phyloP scores from a whole-genome alignment of 2,329 filamentous ascomycete genomes.

The Calycina marina region DNA sequence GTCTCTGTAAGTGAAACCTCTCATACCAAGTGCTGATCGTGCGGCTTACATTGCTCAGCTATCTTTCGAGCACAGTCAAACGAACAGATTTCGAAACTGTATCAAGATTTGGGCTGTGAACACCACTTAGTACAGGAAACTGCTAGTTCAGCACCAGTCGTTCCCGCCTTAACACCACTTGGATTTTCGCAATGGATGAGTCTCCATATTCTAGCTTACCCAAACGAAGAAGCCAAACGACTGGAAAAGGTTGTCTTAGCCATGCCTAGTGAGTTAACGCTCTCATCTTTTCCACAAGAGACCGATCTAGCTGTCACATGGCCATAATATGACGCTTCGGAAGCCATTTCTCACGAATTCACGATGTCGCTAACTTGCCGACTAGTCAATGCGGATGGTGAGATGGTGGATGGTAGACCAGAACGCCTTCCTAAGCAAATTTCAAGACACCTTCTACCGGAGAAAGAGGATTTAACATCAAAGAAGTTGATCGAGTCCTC shows the following conservation, averaged over 20 bases:
- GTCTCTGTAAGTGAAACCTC: slow-evolving; percentile 46
- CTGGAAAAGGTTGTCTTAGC: slow-evolving; percentile 53
- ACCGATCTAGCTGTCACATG: no score
- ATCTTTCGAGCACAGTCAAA: slow-evolving; percentile 16
- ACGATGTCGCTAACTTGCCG: no score
- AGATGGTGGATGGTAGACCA: slow-evolving; percentile 44
- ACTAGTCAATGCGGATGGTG: no score
- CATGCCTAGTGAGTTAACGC: slow-evolving; percentile 59
- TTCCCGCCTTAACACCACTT: slow-evolving; percentile 50
- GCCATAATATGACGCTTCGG: no score
- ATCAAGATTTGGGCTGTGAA: slow-evolving; percentile 36
- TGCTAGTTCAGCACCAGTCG: slow-evolving; percentile 35
- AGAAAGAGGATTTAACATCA: slow-evolving; percentile 36
- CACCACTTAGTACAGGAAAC: slow-evolving; percentile 50
- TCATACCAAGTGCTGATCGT: no score
- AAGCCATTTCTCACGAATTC: no score
- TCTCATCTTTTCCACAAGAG: no score
- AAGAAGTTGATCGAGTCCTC: slow-evolving; percentile 46
- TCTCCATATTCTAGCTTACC: slow-evolving; percentile 58
- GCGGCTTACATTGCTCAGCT: slow-evolving; percentile 11
- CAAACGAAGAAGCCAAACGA: slow-evolving; percentile 58
- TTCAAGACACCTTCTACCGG: slow-evolving; percentile 57
- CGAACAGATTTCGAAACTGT: slow-evolving; percentile 43
- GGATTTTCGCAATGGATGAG: slow-evolving; percentile 62
- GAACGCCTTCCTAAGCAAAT: slow-evolving; percentile 71